Base-by-base conservation (phyloP, 2,329 filamentous ascomycete species). In the Stagonosporopsis vannaccii region DNA sequence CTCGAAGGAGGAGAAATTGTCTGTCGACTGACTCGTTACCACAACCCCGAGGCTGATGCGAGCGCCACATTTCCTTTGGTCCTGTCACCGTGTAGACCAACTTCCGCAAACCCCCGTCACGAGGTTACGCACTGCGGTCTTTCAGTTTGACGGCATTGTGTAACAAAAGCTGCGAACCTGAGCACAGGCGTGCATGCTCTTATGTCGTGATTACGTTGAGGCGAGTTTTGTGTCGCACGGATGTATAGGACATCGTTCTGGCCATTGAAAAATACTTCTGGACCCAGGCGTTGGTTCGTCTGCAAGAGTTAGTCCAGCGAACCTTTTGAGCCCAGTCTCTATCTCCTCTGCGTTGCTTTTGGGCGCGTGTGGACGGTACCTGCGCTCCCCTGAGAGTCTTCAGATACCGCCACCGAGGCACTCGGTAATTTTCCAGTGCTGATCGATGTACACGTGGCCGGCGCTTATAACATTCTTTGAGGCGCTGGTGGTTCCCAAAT, bases 31-130 rank as follows among this genome's bases (percentile, higher is more conserved):
- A 47, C 53, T 56, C 47, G 37, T 43, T 9, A 20, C 37, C 37
- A 47, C 47, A 43, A 39, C 2, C 28, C 42, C 53, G 53, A 51
- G 23, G 37, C 47, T 56, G 25, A 43, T 47, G 43, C 53, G 53
- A 56, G 53, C 26, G 19, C 43, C 35, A 20, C n/a, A 12, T 39
- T 22, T 9, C 26, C 19, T 47, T 43, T 48, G n/a, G n/a, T 33
- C 20, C 30, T 36, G 36, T 41, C 8, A 11, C 25, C n/a, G 23
- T 39, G 42, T 25, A 25, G 12, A 47, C 30, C 7, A 30, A 37
- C 12, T 17, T 20, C n/a, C 39, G 20, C 32, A 43, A 22, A 28
- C 23, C 17, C 30, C 20, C 15, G 23, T 43, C 12, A 43, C 37
- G 43, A 43, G 19, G 36, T n/a, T 37, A 20, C 17, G 22, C 45